These are phyloP conservation scores for Cymbopogon citratus DNA, from an alignment of 176 grass and related monocot genomes.

Conservation along the genomic window DNA sequence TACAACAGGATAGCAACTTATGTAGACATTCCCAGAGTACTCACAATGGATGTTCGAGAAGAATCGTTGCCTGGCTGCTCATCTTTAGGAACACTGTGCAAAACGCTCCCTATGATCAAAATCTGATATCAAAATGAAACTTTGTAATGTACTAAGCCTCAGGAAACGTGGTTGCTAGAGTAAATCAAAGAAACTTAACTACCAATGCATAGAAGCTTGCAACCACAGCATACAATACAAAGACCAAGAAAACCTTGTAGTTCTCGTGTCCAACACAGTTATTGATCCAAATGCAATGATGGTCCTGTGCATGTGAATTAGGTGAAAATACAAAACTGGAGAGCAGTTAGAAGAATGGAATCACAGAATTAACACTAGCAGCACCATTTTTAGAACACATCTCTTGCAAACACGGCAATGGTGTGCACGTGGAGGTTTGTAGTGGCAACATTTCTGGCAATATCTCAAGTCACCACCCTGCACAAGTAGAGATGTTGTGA, in stretches of 20 bases:
- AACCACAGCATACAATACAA: constrained; percentile 82
- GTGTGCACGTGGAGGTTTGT: constrained; percentile 88
- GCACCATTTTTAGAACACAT: constrained; percentile 95
- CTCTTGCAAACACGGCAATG: constrained; percentile 95
- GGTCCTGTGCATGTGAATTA: constrained; percentile 55
- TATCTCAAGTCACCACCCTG: constrained; percentile 93
- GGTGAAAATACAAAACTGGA: constrained; percentile 16
- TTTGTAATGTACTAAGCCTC: background rate
- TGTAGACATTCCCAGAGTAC: constrained; percentile 24
- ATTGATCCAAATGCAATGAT: constrained; percentile 98
- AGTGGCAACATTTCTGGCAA: constrained; percentile 89
- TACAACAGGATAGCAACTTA: background rate
- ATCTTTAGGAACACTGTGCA: constrained; percentile 56
- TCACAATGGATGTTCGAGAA: constrained; percentile 78
- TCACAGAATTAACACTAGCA: constrained; percentile 13
- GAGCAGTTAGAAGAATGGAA: background rate
- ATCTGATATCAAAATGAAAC: constrained; percentile 47
- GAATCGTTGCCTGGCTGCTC: constrained; percentile 59
- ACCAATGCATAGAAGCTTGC: constrained; percentile 80
- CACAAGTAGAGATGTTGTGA: constrained; percentile 19
- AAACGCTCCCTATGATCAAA: constrained; percentile 58
- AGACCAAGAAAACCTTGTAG: constrained; percentile 89
- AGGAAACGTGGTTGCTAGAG: constrained; percentile 1
- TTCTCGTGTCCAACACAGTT: constrained; percentile 96
- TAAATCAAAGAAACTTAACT: constrained; percentile 23